phyloP scores from a whole-genome alignment of 768 basidiomycete genomes.

The Lentinus brumalis region DNA sequence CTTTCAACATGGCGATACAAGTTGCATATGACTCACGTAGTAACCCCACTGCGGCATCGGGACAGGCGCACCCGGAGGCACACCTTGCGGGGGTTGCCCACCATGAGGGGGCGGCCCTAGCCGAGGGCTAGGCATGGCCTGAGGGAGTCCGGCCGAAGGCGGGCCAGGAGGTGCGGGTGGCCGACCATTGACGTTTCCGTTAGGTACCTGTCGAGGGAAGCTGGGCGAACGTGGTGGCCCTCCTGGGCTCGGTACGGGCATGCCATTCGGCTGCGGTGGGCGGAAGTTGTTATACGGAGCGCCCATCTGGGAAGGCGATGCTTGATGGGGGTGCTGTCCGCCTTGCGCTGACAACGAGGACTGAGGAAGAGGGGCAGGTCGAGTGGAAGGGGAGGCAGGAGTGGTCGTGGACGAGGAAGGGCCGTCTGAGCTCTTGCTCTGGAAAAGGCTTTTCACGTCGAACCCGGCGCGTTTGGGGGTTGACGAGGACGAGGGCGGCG shows the following conservation, averaged over 20 bases:
- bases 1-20: neutral
- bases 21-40: conserved; percentile 50
- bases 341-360: conserved; percentile 35
- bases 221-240: conserved; percentile 68
- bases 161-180: conserved; percentile 22
- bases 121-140: conserved; percentile 68
- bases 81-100: conserved; percentile 47
- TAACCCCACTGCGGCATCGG: conserved; percentile 44
- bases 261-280: conserved; percentile 39
- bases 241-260: conserved; percentile 11
- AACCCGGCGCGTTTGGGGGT: conserved; percentile 37
- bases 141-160: conserved; percentile 38
- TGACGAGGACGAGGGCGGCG: conserved; percentile 34
- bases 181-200: conserved; percentile 56
- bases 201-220: conserved; percentile 61
- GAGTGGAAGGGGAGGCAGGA: conserved; percentile 60
- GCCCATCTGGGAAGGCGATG: conserved; percentile 44
- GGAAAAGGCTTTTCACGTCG: conserved; percentile 66
- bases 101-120: conserved; percentile 60
- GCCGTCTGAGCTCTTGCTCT: conserved; percentile 39
- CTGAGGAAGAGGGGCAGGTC: conserved; percentile 55
- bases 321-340: conserved; percentile 29
- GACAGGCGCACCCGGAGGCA: conserved; percentile 47
- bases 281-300: conserved; percentile 45
- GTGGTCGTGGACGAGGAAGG: conserved; percentile 32